These are phyloP conservation scores for Colletotrichum falcatum DNA, from an alignment of 2,329 filamentous ascomycete genomes.

Conservation along the genomic window DNA sequence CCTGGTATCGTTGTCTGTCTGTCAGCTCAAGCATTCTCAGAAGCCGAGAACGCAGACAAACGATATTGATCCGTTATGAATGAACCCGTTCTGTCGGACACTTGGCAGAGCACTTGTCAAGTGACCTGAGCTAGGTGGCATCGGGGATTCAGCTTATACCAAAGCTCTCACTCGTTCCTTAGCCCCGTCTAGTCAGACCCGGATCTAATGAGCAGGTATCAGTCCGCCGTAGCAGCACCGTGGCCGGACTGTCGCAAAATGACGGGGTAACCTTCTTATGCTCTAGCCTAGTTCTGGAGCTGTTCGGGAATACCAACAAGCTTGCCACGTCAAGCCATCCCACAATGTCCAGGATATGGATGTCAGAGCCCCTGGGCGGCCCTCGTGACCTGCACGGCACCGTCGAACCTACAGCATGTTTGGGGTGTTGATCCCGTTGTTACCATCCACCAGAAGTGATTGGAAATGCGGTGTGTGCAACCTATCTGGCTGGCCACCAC, in stretches of 20 bases:
- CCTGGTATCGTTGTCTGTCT: not conserved
- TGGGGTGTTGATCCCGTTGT: too few relatives aligned
- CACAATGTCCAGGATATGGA: not conserved
- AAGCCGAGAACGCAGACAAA: conserved; percentile 1
- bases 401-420: not conserved
- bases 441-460: not conserved
- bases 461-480: too few relatives aligned
- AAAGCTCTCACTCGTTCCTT: conserved; percentile 21
- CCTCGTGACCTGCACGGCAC: not conserved
- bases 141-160: conserved; percentile 23
- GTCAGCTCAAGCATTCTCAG: not conserved
- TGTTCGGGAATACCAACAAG: conserved; percentile 17
- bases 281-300: conserved; percentile 20
- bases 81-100: conserved; percentile 15
- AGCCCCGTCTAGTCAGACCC: conserved; percentile 25
- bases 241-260: conserved; percentile 19
- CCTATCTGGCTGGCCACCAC: not conserved
- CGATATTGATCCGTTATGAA: not conserved
- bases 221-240: conserved; percentile 25
- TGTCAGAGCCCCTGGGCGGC: not conserved
- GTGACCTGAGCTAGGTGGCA: conserved; percentile 36
- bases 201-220: conserved; percentile 13
- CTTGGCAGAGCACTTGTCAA: conserved; percentile 24
- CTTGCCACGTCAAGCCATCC: conserved; percentile 38
- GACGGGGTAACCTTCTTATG: conserved; percentile 8